Percentiles rank a stretch among this genome's conserved stretches.
Conservation (phyloP, 306 rosid genomes). For the Castanospermum australe region DNA sequence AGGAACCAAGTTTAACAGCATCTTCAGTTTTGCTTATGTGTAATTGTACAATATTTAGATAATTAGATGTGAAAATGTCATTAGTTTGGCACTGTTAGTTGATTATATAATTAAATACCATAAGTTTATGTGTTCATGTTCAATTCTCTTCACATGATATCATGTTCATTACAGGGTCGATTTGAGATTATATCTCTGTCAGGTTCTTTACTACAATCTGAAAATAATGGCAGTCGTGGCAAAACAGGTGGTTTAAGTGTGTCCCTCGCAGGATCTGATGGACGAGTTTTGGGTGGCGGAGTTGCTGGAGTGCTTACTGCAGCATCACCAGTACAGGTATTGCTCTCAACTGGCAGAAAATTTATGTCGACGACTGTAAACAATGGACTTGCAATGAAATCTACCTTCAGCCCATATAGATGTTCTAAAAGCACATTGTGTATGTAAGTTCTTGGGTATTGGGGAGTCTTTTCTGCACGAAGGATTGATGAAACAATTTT, state of each 20-base stretch:
- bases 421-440: not conserved
- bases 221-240: slow-evolving; percentile 39
- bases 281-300: slow-evolving; percentile 72
- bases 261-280: slow-evolving; percentile 60
- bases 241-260: slow-evolving; percentile 52
- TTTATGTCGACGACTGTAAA: not conserved
- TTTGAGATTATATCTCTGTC: slow-evolving; percentile 71
- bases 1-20: not conserved
- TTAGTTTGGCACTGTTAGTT: not conserved
- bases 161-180: slow-evolving; percentile 56
- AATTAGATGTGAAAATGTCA: not conserved
- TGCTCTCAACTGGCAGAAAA: slow-evolving; percentile 11
- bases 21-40: not conserved
- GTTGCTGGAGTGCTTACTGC: slow-evolving; percentile 75
- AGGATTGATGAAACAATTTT: not conserved
- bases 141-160: slow-evolving; percentile 3
- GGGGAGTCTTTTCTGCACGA: not conserved
- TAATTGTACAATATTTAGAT: not conserved
- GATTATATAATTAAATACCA: not conserved
- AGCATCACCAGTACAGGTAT: slow-evolving; percentile 73
- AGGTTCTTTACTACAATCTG: slow-evolving; percentile 49
- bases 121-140: not conserved
- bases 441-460: not conserved
- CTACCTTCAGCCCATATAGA: not conserved
- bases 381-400: not conserved